phyloP scores from a whole-genome alignment of 1,139 yeast genomes.

The Hyphopichia pseudoburtonii region DNA sequence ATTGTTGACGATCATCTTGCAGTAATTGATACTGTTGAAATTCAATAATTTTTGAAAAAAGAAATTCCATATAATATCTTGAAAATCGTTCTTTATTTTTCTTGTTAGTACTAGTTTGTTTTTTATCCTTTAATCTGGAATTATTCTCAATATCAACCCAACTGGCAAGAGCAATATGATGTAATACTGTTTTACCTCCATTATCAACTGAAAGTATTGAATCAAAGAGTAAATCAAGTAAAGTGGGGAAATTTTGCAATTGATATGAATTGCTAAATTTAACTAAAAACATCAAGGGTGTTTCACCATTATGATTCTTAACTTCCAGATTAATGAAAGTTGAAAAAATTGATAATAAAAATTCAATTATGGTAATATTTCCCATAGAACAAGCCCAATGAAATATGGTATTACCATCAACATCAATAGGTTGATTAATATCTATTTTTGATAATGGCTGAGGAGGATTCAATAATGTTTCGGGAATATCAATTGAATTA shows the following conservation, averaged over 20 bases:
- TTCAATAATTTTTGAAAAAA: constrained; percentile 58
- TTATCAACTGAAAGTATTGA: constrained; percentile 72
- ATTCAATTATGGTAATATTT: constrained; percentile 67
- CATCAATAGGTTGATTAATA: constrained; percentile 86
- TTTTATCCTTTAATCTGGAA: constrained; percentile 5
- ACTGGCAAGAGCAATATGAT: constrained; percentile 71
- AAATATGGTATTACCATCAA: constrained; percentile 86
- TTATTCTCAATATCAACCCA: constrained; percentile 10
- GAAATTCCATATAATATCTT: constrained; percentile 74
- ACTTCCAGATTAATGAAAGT: constrained; percentile 59
- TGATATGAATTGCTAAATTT: constrained; percentile 87
- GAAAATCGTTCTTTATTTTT: constrained; percentile 72
- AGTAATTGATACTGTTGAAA: constrained; percentile 21
- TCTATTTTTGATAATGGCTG: constrained; percentile 48
- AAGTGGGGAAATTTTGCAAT: constrained; percentile 65
- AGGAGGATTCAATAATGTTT: constrained; percentile 38
- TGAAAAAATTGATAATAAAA: constrained; percentile 54
- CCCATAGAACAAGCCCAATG: constrained; percentile 98
- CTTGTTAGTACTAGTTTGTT: constrained; percentile 12
- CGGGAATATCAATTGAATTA: constrained; percentile 24
- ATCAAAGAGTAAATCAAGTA: constrained; percentile 74
- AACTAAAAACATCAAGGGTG: constrained; percentile 85
- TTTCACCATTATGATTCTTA: constrained; percentile 72
- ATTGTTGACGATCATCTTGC: constrained; percentile 15
- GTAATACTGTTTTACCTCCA: constrained; percentile 72